Evolutionary conservation across 768 basidiomycete species (phyloP).

Genomic region (Lactifluus piperatus): DNA sequence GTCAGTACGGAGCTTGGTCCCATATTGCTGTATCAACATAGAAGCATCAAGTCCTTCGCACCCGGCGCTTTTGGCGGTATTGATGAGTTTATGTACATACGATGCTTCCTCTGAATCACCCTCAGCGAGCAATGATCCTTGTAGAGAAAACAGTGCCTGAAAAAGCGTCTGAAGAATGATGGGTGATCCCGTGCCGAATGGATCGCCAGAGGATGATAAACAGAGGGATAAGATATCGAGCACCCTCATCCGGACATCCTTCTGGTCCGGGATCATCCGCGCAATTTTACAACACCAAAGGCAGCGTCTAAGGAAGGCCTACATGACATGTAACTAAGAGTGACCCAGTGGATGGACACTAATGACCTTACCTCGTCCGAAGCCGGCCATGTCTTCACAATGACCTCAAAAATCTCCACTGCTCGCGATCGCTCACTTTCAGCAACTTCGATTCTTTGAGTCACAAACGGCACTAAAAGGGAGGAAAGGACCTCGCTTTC

Average conservation of each 20-base stretch:
- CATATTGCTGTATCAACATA: slow-evolving; percentile 45
- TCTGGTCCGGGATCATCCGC: slow-evolving; percentile 27
- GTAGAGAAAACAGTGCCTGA: slow-evolving; percentile 43
- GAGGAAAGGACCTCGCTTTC: slow-evolving; percentile 53
- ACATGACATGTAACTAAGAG: neutral
- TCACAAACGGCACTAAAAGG: slow-evolving; percentile 48
- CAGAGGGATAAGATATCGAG: slow-evolving; percentile 38
- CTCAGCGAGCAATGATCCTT: slow-evolving; percentile 31
- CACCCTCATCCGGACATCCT: slow-evolving; percentile 39
- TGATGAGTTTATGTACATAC: slow-evolving; percentile 36
- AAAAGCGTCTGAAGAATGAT: slow-evolving; percentile 43
- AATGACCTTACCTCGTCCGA: slow-evolving; percentile 40
- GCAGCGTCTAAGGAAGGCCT: slow-evolving; percentile 47
- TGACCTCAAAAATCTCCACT: slow-evolving; percentile 52
- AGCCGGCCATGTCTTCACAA: slow-evolving; percentile 49
- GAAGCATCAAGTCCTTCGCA: slow-evolving; percentile 41
- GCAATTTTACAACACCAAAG: slow-evolving; percentile 68
- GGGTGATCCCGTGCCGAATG: slow-evolving; percentile 35
- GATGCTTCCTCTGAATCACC: slow-evolving; percentile 27
- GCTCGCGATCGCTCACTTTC: slow-evolving; percentile 50
- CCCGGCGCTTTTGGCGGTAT: slow-evolving; percentile 36
- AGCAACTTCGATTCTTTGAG: slow-evolving; percentile 27
- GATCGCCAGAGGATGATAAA: slow-evolving; percentile 38
- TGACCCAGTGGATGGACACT: neutral
- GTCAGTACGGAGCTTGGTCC: slow-evolving; percentile 23